A percentile compares a stretch with the other conserved stretches of the same genome.
These are phyloP conservation scores for Coemansia sp. DNA, from an alignment of 192 early-diverging fungal genomes.

Conservation along the genomic window DNA sequence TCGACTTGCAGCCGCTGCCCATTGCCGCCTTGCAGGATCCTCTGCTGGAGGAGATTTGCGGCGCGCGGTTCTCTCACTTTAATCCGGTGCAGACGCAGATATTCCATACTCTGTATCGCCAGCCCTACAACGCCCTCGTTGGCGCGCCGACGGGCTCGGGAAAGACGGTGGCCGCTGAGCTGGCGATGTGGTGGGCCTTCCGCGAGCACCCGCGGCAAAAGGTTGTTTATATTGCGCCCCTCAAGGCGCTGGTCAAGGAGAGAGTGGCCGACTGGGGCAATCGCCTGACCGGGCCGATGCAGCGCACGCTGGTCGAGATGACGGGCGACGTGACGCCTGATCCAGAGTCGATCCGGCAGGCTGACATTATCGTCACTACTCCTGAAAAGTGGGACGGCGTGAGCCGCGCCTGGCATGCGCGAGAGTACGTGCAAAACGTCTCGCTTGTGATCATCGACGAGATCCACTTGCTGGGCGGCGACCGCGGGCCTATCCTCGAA, in stretches of 20 bases:
- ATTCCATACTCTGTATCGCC: conserved; percentile 95
- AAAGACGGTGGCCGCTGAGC: conserved; percentile 95
- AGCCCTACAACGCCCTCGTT: conserved; percentile 82
- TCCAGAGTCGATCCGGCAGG: conserved; percentile 76
- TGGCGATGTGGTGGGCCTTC: conserved; percentile 95
- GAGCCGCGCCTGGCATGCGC: conserved; percentile 88
- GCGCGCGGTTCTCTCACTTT: conserved; percentile 88
- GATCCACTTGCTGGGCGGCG: conserved; percentile 96
- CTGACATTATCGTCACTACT: conserved; percentile 98
- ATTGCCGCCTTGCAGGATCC: conserved; percentile 82
- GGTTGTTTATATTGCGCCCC: conserved; percentile 97
- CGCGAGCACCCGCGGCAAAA: conserved; percentile 76
- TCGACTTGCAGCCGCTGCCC: conserved; percentile 92
- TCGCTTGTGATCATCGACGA: conserved; percentile 97
- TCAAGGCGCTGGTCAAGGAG: conserved; percentile 97
- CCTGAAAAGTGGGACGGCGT: conserved; percentile 99
- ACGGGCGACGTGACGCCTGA: conserved; percentile 98
- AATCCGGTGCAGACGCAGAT: conserved; percentile 99
- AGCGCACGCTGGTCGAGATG: conserved; percentile 87
- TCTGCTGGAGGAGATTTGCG: conserved; percentile 84
- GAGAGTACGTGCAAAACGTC: conserved; percentile 86
- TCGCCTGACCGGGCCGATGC: conserved; percentile 72
- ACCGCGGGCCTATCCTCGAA: conserved; percentile 96
- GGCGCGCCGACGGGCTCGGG: conserved; percentile 99
- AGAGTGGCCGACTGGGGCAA: conserved; percentile 87